phyloP scores from a whole-genome alignment of 2,329 filamentous ascomycete genomes.

The Elsinoe fawcettii region DNA sequence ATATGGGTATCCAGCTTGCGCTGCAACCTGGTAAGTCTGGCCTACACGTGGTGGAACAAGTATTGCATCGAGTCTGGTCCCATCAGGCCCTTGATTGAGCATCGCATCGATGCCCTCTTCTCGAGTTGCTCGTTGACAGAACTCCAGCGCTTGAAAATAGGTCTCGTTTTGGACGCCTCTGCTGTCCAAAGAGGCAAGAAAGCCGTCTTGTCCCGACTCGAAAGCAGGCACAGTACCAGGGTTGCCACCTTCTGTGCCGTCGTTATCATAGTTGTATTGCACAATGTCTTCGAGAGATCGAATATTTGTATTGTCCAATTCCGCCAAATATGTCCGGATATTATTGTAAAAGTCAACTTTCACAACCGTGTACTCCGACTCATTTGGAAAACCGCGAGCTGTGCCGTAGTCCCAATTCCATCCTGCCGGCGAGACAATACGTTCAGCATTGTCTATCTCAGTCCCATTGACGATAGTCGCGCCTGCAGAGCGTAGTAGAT shows the following conservation, averaged over 20 bases:
- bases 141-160: slow-evolving; percentile 60
- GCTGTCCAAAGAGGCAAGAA: slow-evolving; percentile 55
- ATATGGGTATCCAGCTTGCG: slow-evolving; percentile 68
- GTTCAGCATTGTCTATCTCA: slow-evolving; percentile 57
- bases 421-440: slow-evolving; percentile 56
- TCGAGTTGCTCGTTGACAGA: slow-evolving; percentile 49
- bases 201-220: slow-evolving; percentile 62
- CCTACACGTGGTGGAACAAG: slow-evolving; percentile 62
- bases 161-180: slow-evolving; percentile 56
- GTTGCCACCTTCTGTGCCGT: slow-evolving; percentile 58
- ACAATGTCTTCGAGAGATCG: slow-evolving; percentile 58
- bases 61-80: slow-evolving; percentile 49
- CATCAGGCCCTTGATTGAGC: slow-evolving; percentile 39
- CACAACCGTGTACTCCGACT: slow-evolving; percentile 65
- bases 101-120: slow-evolving; percentile 65
- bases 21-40: slow-evolving; percentile 61
- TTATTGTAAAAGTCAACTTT: slow-evolving; percentile 66
- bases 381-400: slow-evolving; percentile 56
- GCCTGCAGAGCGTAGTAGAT: slow-evolving; percentile 51
- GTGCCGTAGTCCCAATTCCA: slow-evolving; percentile 68
- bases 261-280: slow-evolving; percentile 51
- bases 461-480: slow-evolving; percentile 62
- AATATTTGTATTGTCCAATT: slow-evolving; percentile 54
- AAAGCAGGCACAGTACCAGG: slow-evolving; percentile 53
- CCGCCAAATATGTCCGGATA: slow-evolving; percentile 55